A percentile compares a stretch with the other conserved stretches of the same genome.
phyloP scores from a whole-genome alignment of 1,284 basidiomycete species.

The Melampsora americana region DNA sequence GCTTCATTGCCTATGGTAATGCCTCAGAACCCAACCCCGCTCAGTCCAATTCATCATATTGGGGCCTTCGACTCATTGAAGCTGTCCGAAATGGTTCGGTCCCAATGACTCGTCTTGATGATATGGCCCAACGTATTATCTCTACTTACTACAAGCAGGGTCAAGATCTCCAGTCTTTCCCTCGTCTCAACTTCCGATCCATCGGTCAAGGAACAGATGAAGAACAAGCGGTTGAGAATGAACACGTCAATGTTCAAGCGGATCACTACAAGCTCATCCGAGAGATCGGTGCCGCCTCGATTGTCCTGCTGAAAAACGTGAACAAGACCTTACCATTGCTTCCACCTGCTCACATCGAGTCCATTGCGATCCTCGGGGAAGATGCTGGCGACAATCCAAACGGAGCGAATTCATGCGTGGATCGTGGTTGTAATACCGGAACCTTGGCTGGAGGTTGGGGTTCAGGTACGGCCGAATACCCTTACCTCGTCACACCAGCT shows the following conservation, averaged over 20 bases:
- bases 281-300: slow-evolving; percentile 48
- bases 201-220: slow-evolving; percentile 39
- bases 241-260: slow-evolving; percentile 47
- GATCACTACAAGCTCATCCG: slow-evolving; percentile 49
- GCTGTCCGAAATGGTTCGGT: slow-evolving; percentile 40
- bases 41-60: slow-evolving; percentile 30
- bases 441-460: slow-evolving; percentile 41
- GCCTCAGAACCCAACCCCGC: slow-evolving; percentile 36
- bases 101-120: slow-evolving; percentile 25
- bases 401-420: slow-evolving; percentile 25
- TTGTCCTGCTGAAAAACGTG: slow-evolving; percentile 50
- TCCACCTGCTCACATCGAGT: slow-evolving; percentile 28
- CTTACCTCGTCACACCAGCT: slow-evolving; percentile 36
- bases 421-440: slow-evolving; percentile 38
- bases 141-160: slow-evolving; percentile 44
- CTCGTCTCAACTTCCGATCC: slow-evolving; percentile 20
- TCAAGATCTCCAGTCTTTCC: slow-evolving; percentile 34
- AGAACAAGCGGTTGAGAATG: slow-evolving; percentile 28
- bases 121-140: slow-evolving; percentile 39
- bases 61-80: slow-evolving; percentile 36
- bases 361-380: slow-evolving; percentile 34
- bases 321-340: slow-evolving; percentile 47
- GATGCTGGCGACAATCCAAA: slow-evolving; percentile 41
- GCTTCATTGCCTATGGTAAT: slow-evolving; percentile 34
- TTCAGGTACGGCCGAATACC: slow-evolving; percentile 40